These are phyloP conservation scores for Psophocarpus tetragonolobus DNA, from an alignment of 306 rosid species.

Conservation along the genomic window DNA sequence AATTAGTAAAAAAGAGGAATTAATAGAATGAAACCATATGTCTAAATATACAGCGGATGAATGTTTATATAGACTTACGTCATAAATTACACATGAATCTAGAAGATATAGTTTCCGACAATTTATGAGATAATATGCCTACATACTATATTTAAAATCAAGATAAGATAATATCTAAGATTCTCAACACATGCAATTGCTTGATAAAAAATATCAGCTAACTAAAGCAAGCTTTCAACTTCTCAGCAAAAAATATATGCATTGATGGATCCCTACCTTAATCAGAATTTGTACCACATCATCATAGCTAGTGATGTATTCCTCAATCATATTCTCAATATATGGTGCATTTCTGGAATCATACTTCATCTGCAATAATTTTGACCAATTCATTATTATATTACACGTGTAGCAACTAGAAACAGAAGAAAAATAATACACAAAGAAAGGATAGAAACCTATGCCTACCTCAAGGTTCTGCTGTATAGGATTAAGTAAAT, in stretches of 20 bases:
- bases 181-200: too few relatives aligned
- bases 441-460: neutral
- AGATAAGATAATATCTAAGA: too few relatives aligned
- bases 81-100: too few relatives aligned
- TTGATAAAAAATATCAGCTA: slow-evolving; percentile 7
- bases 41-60: too few relatives aligned
- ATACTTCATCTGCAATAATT: slow-evolving; percentile 68
- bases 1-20: too few relatives aligned
- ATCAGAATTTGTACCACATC: slow-evolving; percentile 81
- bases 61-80: too few relatives aligned
- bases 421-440: neutral
- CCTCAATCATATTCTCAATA: slow-evolving; percentile 90
- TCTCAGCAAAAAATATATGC: neutral
- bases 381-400: slow-evolving; percentile 18
- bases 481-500: slow-evolving; percentile 53
- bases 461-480: slow-evolving; percentile 74
- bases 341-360: slow-evolving; percentile 62
- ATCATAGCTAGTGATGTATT: slow-evolving; percentile 79
- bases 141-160: too few relatives aligned
- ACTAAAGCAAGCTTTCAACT: slow-evolving; percentile 8
- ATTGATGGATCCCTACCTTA: slow-evolving; percentile 56
- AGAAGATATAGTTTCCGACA: too few relatives aligned
- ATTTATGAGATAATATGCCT: too few relatives aligned
- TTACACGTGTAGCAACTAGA: slow-evolving; percentile 10
- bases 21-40: too few relatives aligned